Evolutionary conservation across 2,329 filamentous ascomycete species (phyloP), one percentile per base, ranked within the genome.

Genomic region (Sphaerulina vaccinii): DNA sequence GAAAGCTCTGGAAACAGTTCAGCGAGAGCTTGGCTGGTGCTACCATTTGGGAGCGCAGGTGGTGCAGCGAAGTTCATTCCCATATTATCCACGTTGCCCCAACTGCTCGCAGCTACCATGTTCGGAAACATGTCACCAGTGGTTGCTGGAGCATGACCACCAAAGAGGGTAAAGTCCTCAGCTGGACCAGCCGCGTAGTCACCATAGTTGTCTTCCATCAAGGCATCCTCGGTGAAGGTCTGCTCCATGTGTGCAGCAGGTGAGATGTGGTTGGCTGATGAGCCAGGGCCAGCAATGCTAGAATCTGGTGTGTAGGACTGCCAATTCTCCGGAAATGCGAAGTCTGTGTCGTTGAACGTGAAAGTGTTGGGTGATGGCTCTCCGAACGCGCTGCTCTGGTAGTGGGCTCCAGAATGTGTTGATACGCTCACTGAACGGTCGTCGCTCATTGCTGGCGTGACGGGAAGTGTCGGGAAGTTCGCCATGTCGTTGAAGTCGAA

Each of bases 231-330:
- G 10, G 60, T 63, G 51, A 67, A 65, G 0, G 64, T 78, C 77
- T 41, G 86, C 83, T 8, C 86, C 86, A 70, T 79, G 86, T 88
- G 85, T 4, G 84, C 86, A 48, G 78, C 76, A 7, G 86, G 85
- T 3, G 86, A 90, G 55, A 89, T 79, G 55, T 88, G 84, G 21
- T 76, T 71, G 10, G 52, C 51, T 37, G 58, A 56, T 19, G 49
- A 49, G 50, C 56, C 57, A 16, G 52, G 51, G 19, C 58, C 58
- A 22, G 52, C 59, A 16, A 58, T 55, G 24, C 52, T 57, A 15
- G 62, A 60, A 38, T 62, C 53, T 21, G 65, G 63, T 5, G 62
- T 63, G n/a, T 54, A 54, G n/a, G 59, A 51, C 57, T 58, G 69
- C 16, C 72, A 73, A 52, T 72, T 69, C n/a, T 49, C 52, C 10